Evolutionary conservation across 225 moss, liverwort and hornwort species (phyloP).

Genomic region (Anthoceros angustus): DNA sequence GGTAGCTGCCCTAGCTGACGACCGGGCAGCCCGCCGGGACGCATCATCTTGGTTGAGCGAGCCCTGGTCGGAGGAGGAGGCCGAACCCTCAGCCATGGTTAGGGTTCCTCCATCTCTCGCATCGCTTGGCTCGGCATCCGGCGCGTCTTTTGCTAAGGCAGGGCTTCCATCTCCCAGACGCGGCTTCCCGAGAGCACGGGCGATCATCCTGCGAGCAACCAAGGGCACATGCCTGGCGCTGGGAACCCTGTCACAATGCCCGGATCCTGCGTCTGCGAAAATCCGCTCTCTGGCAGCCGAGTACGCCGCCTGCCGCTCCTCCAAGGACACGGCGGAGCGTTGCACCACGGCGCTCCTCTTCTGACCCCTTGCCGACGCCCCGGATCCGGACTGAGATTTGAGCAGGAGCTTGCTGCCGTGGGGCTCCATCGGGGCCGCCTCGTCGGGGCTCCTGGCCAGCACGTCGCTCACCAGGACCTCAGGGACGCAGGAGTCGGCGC

Average conservation of each 20-base stretch:
- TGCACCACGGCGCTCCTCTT: slow-evolving; percentile 26
- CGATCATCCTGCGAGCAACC: slow-evolving; percentile 99
- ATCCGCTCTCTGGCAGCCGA: slow-evolving; percentile 79
- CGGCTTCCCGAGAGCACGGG: slow-evolving; percentile 79
- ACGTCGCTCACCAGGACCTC: slow-evolving; percentile 69
- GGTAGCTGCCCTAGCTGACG: slow-evolving; percentile 65
- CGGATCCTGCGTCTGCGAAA: slow-evolving; percentile 48
- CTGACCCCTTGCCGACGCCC: slow-evolving; percentile 30
- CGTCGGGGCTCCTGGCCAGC: slow-evolving; percentile 36
- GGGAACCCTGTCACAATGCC: slow-evolving; percentile 17
- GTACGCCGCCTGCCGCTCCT: slow-evolving; percentile 84
- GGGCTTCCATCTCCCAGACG: slow-evolving; percentile 23
- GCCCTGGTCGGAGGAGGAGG: background rate
- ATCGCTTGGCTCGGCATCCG: slow-evolving; percentile 3
- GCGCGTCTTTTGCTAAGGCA: slow-evolving; percentile 27
- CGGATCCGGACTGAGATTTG: slow-evolving; percentile 7
- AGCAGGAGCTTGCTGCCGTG: background rate
- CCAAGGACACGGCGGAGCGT: slow-evolving; percentile 38
- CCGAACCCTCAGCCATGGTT: background rate
- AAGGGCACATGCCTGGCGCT: slow-evolving; percentile 63
- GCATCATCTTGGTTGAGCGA: slow-evolving; percentile 13
- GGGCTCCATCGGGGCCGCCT: slow-evolving; percentile 11
- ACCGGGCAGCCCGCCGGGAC: slow-evolving; percentile 39
- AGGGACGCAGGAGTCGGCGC: slow-evolving; percentile 61
- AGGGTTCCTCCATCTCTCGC: slow-evolving; percentile 21